phyloP scores from a whole-genome alignment of 2,329 filamentous ascomycete species.

The Claviceps pazoutovae region DNA sequence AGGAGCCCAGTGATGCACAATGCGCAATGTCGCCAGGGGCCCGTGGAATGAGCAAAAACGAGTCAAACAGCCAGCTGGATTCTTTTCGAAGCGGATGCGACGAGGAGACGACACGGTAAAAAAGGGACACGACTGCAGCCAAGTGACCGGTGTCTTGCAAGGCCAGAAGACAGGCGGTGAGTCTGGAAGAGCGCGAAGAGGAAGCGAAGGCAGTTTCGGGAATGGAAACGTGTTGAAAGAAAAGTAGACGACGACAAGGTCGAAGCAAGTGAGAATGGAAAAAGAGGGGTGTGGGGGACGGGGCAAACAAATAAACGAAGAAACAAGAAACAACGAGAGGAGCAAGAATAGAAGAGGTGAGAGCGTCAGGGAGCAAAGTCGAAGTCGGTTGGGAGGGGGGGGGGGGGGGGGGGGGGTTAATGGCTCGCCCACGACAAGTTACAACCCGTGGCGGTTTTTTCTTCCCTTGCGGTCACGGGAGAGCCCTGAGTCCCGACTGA shows the following conservation, averaged over 20 bases:
- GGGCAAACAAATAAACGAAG: conserved; percentile 10
- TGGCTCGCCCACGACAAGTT: conserved; percentile 11
- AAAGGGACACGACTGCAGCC: conserved; percentile 1
- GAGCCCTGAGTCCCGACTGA: background rate
- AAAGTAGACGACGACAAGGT: conserved; percentile 10
- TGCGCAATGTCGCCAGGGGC: conserved; percentile 10
- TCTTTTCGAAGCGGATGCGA: conserved; percentile 3
- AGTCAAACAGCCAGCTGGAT: conserved; percentile 11
- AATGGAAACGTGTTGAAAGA: conserved; percentile 7
- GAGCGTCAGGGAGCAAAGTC: conserved; percentile 6
- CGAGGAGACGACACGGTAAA: conserved; percentile 6
- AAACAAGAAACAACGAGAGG: conserved; percentile 3
- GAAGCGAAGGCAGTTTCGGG: conserved; percentile 10
- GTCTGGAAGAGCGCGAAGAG: conserved; percentile 13
- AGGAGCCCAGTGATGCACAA: conserved; percentile 11
- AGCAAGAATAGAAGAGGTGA: conserved; percentile 8
- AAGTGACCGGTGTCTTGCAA: conserved; percentile 4
- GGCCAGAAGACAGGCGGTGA: conserved; percentile 9
- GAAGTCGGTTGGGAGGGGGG: background rate
- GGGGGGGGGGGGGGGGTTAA: conserved; percentile 1
- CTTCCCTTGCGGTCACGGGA: conserved; percentile 2
- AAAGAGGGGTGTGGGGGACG: conserved; percentile 10
- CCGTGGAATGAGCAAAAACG: conserved; percentile 3
- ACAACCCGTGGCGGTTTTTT: conserved; percentile 7
- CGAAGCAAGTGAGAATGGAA: conserved; percentile 20